Base-by-base conservation (phyloP, 164 flowering plant genomes). In the Saururus chinensis region DNA sequence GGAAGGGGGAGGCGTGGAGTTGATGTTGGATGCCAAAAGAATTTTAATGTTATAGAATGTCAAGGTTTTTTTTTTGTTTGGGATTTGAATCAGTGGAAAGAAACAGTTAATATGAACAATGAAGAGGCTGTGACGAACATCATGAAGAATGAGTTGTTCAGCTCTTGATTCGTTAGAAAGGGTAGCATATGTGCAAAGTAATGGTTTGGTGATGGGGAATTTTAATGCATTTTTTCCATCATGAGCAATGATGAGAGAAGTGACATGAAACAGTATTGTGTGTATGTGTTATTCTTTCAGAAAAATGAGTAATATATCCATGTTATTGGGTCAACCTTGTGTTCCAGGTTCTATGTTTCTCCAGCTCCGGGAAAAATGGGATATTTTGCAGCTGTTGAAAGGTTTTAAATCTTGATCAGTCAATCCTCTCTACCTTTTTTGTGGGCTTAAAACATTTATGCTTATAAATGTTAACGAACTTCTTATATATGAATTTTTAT, bases 341-440 rank as follows among this genome's bases (percentile, higher is more conserved):
- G 57, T 71, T 72, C 51, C 60, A 85, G 95, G 97, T 84, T 88
- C 58, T 84, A 83, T 70, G 73, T 88, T 70, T 76, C 83, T 66
- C 95, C 97, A n/a, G 83, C 79, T 59, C 89, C 91, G 61, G 88
- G 81, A 60, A 82, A 64, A 68, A 76, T 84, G 87, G 93, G 95
- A 57, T 90, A 82, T 70, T 51, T 64, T n/a, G 85, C 83, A 21
- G 88, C 95, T 51, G 85, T 64, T 64, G 62, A 76, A 70, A 88
- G 97, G 97, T 87, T 68, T 19, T 11, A 25, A 25, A 48, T 41
- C 55, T 54, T 23, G 17, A 30, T 23, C 35, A 10, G 0, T 35
- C 45, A 17, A 6, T 10, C 9, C 10, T 26, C 7, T 24, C 22
- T 17, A 19, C 20, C 1, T 19, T 37, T 19, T 17, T 20, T 53